Evolutionary conservation across 768 basidiomycete species (phyloP).

Genomic region (Suillus placidus): DNA sequence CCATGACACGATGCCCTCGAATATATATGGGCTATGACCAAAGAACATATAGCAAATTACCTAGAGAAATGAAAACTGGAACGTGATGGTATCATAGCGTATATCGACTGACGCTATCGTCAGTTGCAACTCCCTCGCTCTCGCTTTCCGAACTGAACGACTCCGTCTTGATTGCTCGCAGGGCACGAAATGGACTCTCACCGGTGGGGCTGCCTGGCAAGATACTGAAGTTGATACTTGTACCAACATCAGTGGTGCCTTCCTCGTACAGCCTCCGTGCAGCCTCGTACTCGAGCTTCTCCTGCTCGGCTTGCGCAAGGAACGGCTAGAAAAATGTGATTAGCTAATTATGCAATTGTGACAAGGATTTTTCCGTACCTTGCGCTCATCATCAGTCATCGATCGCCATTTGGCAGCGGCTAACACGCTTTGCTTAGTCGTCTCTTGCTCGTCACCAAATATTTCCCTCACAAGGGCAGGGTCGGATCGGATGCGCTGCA

Average conservation of each 20-base stretch:
- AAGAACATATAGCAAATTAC: slow-evolving; percentile 27
- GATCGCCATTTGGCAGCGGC: slow-evolving; percentile 93
- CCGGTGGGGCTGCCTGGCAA: slow-evolving; percentile 63
- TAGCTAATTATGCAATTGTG: slow-evolving; percentile 13
- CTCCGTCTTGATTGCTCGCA: slow-evolving; percentile 56
- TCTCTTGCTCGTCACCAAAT: slow-evolving; percentile 90
- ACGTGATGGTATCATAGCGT: slow-evolving; percentile 31
- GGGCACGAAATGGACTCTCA: slow-evolving; percentile 43
- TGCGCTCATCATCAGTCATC: slow-evolving; percentile 92
- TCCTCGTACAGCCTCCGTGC: slow-evolving; percentile 88
- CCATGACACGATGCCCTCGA: slow-evolving; percentile 41
- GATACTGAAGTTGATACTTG: slow-evolving; percentile 84
- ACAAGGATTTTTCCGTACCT: slow-evolving; percentile 51
- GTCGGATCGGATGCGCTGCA: slow-evolving; percentile 86
- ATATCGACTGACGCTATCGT: slow-evolving; percentile 46
- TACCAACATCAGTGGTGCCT: slow-evolving; percentile 65
- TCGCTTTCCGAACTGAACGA: slow-evolving; percentile 70
- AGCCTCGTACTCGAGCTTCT: slow-evolving; percentile 92
- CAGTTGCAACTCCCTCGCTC: slow-evolving; percentile 62
- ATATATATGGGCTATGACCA: slow-evolving; percentile 32
- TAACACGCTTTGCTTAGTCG: slow-evolving; percentile 91
- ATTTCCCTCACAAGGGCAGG: slow-evolving; percentile 73
- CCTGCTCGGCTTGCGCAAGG: slow-evolving; percentile 90
- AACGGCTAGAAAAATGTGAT: slow-evolving; percentile 64
- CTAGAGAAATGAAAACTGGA: slow-evolving; percentile 18